A percentile compares a stretch with the other conserved stretches of the same genome.
These are phyloP conservation scores for Candida smagusa DNA, from an alignment of 1,139 yeast genomes.

Conservation along the genomic window DNA sequence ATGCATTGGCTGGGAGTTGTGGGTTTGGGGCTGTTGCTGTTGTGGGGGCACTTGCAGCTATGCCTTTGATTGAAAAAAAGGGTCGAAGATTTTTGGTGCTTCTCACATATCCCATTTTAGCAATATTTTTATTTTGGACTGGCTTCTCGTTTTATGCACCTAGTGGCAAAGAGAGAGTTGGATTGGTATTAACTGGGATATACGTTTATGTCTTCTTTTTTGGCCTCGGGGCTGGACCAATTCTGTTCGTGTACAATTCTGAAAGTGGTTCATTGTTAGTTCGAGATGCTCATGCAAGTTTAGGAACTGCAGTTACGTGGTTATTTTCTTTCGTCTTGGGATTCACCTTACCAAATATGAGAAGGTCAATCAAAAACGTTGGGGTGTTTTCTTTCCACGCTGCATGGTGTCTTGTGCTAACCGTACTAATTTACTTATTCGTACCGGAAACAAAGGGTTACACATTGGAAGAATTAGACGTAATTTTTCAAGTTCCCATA, in stretches of 20 bases:
- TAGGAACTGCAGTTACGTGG: conserved; percentile 2
- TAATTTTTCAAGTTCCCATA: conserved; percentile 4
- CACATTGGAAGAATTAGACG: conserved; percentile 42
- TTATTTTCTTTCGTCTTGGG: conserved; percentile 1
- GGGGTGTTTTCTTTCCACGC: conserved; percentile 43
- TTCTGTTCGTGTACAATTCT: neutral
- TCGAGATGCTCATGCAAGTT: conserved; percentile 1
- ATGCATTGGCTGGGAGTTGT: conserved; percentile 10
- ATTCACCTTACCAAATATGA: conserved; percentile 2
- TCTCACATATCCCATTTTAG: conserved; percentile 1
- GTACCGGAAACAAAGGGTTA: conserved; percentile 40
- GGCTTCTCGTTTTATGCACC: conserved; percentile 1
- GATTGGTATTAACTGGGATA: conserved; percentile 1
- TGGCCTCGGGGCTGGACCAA: conserved; percentile 1
- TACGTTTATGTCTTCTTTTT: conserved; percentile 1
- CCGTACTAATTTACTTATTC: conserved; percentile 32
- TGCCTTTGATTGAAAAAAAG: neutral
- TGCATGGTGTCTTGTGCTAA: conserved; percentile 23
- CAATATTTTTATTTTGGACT: conserved; percentile 2
- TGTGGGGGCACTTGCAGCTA: neutral
- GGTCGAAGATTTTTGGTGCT: conserved; percentile 1
- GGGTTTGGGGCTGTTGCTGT: conserved; percentile 9
- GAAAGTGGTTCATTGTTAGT: conserved; percentile 1
- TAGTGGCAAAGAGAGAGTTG: neutral
- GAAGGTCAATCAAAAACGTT: conserved; percentile 1